phyloP scores from a whole-genome alignment of 1,284 basidiomycete genomes.

The Vanrija humicola region DNA sequence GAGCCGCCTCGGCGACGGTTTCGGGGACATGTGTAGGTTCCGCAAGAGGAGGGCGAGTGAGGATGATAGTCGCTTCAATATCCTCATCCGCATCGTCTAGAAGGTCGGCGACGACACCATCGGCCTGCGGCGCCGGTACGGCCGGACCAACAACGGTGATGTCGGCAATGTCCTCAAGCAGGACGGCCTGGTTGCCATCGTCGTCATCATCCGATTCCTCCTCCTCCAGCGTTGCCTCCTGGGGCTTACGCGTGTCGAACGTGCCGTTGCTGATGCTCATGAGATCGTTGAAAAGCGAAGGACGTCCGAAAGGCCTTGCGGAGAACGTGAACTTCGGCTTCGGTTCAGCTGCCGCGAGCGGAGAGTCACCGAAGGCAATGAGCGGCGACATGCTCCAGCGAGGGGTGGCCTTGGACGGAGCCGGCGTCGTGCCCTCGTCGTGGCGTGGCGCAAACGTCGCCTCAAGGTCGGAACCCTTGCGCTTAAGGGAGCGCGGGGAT shows the following conservation, averaged over 20 bases:
- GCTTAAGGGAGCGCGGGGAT: slow-evolving; percentile 6
- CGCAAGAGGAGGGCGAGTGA: neutral
- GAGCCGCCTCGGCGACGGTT: neutral
- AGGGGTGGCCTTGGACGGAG: neutral
- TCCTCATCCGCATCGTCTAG: neutral
- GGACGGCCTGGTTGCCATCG: neutral
- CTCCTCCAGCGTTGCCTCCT: neutral
- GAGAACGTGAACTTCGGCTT: slow-evolving; percentile 5
- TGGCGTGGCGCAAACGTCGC: neutral
- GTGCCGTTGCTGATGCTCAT: slow-evolving; percentile 6
- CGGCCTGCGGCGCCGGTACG: too few relatives aligned
- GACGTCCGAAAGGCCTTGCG: neutral
- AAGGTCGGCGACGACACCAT: neutral
- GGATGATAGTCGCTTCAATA: neutral
- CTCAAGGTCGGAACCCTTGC: slow-evolving; percentile 11
- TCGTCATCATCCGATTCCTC: slow-evolving; percentile 4
- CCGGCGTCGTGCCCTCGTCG: neutral
- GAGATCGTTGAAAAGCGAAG: slow-evolving; percentile 6
- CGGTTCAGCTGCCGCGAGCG: neutral
- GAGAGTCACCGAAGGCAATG: slow-evolving; percentile 17
- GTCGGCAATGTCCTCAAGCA: neutral
- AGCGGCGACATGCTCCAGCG: slow-evolving; percentile 5
- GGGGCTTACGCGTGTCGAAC: neutral
- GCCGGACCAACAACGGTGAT: too few relatives aligned
- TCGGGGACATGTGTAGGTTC: neutral